Base-by-base conservation (phyloP, 805 yeast genomes). In the Starmerella kuoi region DNA sequence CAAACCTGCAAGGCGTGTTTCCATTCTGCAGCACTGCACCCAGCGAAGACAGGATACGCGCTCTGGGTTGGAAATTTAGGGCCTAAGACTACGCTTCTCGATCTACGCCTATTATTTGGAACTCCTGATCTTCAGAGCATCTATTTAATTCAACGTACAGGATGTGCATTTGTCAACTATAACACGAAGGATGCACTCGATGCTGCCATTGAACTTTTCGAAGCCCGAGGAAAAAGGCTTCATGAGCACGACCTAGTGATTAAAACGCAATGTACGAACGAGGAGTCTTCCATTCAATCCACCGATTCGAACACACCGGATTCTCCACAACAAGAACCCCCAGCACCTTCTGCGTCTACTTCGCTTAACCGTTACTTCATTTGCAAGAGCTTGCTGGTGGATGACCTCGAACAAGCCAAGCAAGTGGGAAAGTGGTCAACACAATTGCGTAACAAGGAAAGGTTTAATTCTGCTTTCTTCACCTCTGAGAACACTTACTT, bases 31-130 rank as follows among this genome's bases (percentile, higher is more conserved):
- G 42, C 43, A 2, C 38, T 91, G 87, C 28, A 91, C 20, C 64
- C 65, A 2, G 61, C 59, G 5, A 62, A 55, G 30, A 49, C 61
- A 9, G 64, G 62, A 12, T 60, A 52, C 40, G 66, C 70, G 1
- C 69, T 66, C 40, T 74, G 76, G 60, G 79, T 62, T 8, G 69
- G 69, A 5, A 65, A 65, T 41, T 48, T 65, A 11, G 65, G 69
- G 11, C 50, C 55, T 9, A 51, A 48, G 27, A 55, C 66, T n/a
- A 53, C 60, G 7, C 55, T 66, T 21, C 44, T 48, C 12, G 65
- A 63, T 45, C 51, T 66, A 30, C 53, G 65, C 31, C 49, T 45
- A 31, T 49, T 64, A 33, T 65, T 65, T 44, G 68, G 65, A 2
- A 54, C 62, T 20, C 55, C 58, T 8, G 57, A 57, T 9, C 55